Conservation (phyloP, 208 protist species). For the Trypanosoma congolense region DNA sequence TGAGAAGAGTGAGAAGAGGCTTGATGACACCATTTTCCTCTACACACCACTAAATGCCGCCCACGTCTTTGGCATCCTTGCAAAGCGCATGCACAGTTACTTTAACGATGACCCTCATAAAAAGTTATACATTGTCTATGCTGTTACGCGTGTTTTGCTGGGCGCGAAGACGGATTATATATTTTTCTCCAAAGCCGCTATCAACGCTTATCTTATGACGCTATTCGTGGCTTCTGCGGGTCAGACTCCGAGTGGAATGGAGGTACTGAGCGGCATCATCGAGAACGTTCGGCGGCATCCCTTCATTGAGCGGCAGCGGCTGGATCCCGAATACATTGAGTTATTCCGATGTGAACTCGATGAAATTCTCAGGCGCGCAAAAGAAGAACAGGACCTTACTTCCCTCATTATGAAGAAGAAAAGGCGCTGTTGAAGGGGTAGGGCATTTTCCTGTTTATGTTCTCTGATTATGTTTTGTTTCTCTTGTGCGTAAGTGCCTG, state of each 20-base stretch:
- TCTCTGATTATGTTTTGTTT: neutral
- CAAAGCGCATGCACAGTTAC: slow-evolving; percentile 74
- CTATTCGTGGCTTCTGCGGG: slow-evolving; percentile 60
- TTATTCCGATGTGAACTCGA: slow-evolving; percentile 59
- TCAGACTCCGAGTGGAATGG: slow-evolving; percentile 64
- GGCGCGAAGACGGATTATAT: slow-evolving; percentile 35
- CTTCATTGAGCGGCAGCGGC: slow-evolving; percentile 61
- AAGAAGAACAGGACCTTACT: slow-evolving; percentile 71
- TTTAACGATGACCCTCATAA: slow-evolving; percentile 81
- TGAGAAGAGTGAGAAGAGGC: slow-evolving; percentile 38
- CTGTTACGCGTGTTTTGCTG: slow-evolving; percentile 66
- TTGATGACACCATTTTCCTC: slow-evolving; percentile 54
- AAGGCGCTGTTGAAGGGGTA: neutral
- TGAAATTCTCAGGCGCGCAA: slow-evolving; percentile 50
- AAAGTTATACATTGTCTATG: slow-evolving; percentile 73
- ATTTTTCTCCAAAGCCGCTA: slow-evolving; percentile 41
- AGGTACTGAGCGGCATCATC: slow-evolving; percentile 62
- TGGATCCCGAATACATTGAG: slow-evolving; percentile 42
- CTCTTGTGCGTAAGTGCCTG: neutral
- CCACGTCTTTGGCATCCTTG: slow-evolving; percentile 74
- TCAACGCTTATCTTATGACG: slow-evolving; percentile 81
- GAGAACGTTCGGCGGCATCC: slow-evolving; percentile 59
- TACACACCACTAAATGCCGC: slow-evolving; percentile 60
- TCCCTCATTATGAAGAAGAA: slow-evolving; percentile 35
- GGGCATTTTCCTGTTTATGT: neutral